phyloP scores from a whole-genome alignment of 805 yeast genomes.

The Groenewaldozyma salmanticensis region DNA sequence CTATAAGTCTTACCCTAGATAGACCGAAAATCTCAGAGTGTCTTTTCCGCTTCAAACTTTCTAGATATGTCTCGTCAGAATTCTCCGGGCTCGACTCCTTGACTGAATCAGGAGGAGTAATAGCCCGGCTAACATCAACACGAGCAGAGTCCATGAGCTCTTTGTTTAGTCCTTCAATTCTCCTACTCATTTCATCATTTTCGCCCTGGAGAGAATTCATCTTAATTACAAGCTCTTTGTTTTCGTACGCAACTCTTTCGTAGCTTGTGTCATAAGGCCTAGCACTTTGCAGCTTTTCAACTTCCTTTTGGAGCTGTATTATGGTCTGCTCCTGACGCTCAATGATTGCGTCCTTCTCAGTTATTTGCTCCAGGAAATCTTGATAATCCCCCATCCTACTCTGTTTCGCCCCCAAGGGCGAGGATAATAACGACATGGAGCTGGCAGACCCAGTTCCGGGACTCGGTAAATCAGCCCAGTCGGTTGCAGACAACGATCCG shows the following conservation, averaged over 20 bases:
- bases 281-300: conserved; percentile 7
- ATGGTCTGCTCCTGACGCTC: conserved; percentile 21
- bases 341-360: conserved; percentile 25
- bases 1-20: not conserved
- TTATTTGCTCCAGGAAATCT: conserved; percentile 21
- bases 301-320: conserved; percentile 9
- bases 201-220: conserved; percentile 13
- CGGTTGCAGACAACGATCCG: conserved; percentile 17
- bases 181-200: conserved; percentile 8
- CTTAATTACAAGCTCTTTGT: conserved; percentile 17
- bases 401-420: not conserved
- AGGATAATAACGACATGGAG: conserved; percentile 1
- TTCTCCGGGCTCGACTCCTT: not conserved
- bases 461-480: conserved; percentile 18
- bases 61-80: not conserved
- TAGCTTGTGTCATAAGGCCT: conserved; percentile 9
- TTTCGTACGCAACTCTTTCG: conserved; percentile 16
- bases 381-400: conserved; percentile 3
- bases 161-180: conserved; percentile 11
- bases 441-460: not conserved
- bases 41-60: not conserved
- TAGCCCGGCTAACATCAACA: not conserved
- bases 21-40: not conserved
- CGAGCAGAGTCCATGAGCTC: conserved; percentile 4
- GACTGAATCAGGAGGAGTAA: not conserved